Percentiles rank a stretch among this genome's conserved stretches.
phyloP scores from a whole-genome alignment of 2,329 filamentous ascomycete species.

The Botrytis elliptica region DNA sequence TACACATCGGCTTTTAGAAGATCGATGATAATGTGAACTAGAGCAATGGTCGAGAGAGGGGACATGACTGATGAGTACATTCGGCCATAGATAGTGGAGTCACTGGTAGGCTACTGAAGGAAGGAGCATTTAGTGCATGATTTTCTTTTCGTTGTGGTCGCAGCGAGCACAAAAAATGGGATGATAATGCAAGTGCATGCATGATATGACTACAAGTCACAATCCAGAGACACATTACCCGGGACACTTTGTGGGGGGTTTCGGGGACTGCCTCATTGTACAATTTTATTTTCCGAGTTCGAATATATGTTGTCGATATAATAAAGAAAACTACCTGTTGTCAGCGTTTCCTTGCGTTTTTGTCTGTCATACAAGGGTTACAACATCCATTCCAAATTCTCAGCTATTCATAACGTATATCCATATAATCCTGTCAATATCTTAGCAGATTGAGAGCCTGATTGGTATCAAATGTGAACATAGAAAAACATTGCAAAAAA shows the following conservation, averaged over 20 bases:
- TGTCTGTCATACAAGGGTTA: neutral
- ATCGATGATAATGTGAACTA: too few relatives aligned
- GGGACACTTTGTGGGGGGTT: neutral
- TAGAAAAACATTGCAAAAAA: neutral
- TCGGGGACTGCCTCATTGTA: neutral
- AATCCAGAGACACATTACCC: neutral
- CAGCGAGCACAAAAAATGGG: neutral
- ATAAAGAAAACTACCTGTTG: neutral
- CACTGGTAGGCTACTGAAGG: neutral
- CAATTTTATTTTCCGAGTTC: neutral
- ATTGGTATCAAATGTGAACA: neutral
- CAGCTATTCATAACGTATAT: neutral
- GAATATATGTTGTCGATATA: neutral
- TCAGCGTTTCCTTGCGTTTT: rapidly evolving
- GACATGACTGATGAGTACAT: neutral
- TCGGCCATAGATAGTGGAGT: neutral
- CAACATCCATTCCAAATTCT: rapidly evolving
- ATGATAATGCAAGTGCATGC: neutral
- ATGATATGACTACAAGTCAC: neutral
- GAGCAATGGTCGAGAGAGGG: neutral
- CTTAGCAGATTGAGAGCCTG: neutral
- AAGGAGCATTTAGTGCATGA: neutral
- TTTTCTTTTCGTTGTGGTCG: neutral
- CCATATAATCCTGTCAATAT: neutral
- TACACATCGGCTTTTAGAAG: neutral